A percentile compares a stretch with the other conserved stretches of the same genome.
Conservation (phyloP, 768 basidiomycete genomes). For the Boletellus ananiceps region DNA sequence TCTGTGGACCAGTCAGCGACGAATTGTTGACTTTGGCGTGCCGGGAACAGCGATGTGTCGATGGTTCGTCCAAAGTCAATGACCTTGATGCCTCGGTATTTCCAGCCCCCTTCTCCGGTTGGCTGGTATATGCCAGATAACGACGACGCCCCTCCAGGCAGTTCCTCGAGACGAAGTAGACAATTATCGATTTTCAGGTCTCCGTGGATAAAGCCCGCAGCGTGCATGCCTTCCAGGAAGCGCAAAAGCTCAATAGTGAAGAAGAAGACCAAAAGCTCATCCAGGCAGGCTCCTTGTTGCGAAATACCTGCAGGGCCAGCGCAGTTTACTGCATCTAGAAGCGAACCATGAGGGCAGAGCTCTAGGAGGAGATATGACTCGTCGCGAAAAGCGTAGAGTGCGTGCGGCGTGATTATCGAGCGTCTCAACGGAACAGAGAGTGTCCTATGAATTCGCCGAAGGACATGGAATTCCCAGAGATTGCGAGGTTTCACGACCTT, state of each 20-base stretch:
- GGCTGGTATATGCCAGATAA: slow-evolving; percentile 80
- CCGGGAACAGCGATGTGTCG: slow-evolving; percentile 78
- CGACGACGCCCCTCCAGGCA: slow-evolving; percentile 60
- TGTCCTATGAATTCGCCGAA: slow-evolving; percentile 68
- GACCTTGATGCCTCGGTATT: slow-evolving; percentile 79
- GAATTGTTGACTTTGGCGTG: slow-evolving; percentile 62
- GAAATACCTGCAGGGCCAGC: slow-evolving; percentile 71
- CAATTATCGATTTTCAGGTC: slow-evolving; percentile 99
- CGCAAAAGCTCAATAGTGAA: slow-evolving; percentile 89
- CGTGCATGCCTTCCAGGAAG: slow-evolving; percentile 77
- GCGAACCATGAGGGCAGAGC: slow-evolving; percentile 84
- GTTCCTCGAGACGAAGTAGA: slow-evolving; percentile 84
- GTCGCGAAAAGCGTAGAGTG: slow-evolving; percentile 79
- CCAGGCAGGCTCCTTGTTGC: slow-evolving; percentile 76
- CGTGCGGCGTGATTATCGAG: slow-evolving; percentile 74
- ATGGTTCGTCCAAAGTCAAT: slow-evolving; percentile 98
- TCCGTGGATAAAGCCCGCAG: slow-evolving; percentile 86
- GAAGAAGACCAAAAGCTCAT: slow-evolving; percentile 92
- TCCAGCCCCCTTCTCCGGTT: slow-evolving; percentile 80
- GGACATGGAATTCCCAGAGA: slow-evolving; percentile 88
- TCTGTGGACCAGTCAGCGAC: slow-evolving; percentile 86
- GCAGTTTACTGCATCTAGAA: slow-evolving; percentile 88
- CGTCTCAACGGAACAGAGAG: slow-evolving; percentile 55
- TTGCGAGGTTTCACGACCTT: slow-evolving; percentile 89
- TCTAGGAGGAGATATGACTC: slow-evolving; percentile 90